phyloP scores from a whole-genome alignment of 1,139 yeast genomes.

The Debaryomycetaceae sp. region DNA sequence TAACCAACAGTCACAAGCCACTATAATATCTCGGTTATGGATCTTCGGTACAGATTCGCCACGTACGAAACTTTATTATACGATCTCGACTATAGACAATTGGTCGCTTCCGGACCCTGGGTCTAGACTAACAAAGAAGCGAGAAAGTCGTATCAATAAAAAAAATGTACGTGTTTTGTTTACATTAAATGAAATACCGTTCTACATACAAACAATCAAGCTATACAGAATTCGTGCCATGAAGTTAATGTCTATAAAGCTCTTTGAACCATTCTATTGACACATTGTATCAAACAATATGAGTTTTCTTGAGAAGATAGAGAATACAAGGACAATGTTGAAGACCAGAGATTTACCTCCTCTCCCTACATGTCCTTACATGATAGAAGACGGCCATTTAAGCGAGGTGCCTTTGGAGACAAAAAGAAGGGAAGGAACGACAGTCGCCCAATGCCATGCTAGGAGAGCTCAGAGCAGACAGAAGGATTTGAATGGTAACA shows the following conservation, averaged over 20 bases:
- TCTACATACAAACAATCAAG: not conserved
- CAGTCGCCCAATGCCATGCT: not conserved
- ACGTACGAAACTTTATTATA: not conserved
- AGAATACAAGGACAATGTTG: too few relatives aligned
- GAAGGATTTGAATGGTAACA: not conserved
- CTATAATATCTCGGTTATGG: too few relatives aligned
- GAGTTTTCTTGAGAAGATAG: too few relatives aligned
- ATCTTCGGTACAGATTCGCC: not conserved
- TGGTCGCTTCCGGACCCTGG: not conserved
- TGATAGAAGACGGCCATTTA: not conserved
- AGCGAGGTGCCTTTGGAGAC: not conserved
- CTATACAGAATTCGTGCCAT: not conserved
- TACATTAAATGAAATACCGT: not conserved
- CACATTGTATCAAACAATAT: too few relatives aligned
- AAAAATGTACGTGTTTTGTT: not conserved
- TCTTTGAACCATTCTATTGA: constrained; percentile 1
- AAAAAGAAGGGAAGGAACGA: not conserved
- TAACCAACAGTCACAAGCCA: too few relatives aligned
- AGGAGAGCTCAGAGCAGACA: not conserved
- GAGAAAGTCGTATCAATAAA: not conserved
- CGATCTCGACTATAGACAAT: not conserved
- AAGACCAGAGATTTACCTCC: constrained; percentile 6
- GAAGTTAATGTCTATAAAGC: constrained; percentile 1
- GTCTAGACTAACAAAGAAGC: not conserved
- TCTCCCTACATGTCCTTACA: not conserved